phyloP scores from a whole-genome alignment of 2,329 filamentous ascomycete genomes.

The Pseudohalonectria lignicola region DNA sequence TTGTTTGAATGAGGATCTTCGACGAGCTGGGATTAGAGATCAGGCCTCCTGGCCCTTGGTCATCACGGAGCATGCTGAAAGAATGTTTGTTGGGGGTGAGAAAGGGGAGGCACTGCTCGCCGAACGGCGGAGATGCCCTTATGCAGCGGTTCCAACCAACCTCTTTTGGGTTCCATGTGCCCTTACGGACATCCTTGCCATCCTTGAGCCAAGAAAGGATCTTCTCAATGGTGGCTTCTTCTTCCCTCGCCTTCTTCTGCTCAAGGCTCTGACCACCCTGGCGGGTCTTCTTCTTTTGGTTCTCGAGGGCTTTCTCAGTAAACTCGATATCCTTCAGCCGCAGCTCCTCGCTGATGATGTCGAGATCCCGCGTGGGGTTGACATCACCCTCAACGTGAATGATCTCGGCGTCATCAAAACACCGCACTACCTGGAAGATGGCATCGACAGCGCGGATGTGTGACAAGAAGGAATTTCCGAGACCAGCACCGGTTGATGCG shows the following conservation, averaged over 20 bases:
- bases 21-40: slow-evolving; percentile 99
- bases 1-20: slow-evolving; percentile 71
- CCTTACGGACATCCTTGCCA: slow-evolving; percentile 90
- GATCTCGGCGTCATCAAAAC: slow-evolving; percentile 98
- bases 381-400: slow-evolving; percentile 99
- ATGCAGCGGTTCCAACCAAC: slow-evolving; percentile 21
- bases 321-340: slow-evolving; percentile 99
- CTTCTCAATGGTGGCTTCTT: slow-evolving; percentile 88
- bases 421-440: slow-evolving; percentile 94
- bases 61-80: slow-evolving; percentile 66
- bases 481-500: slow-evolving; percentile 91
- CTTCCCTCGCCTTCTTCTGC: slow-evolving; percentile 94
- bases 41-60: slow-evolving; percentile 93
- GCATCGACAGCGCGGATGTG: slow-evolving; percentile 97
- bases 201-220: slow-evolving; percentile 71
- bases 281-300: slow-evolving; percentile 85
- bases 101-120: too few species aligned
- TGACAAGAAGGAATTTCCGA: slow-evolving; percentile 95
- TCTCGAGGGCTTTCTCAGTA: slow-evolving; percentile 87
- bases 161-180: slow-evolving; percentile 86
- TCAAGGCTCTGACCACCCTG: slow-evolving; percentile 91
- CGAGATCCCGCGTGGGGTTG: slow-evolving; percentile 84
- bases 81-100: slow-evolving; percentile 26
- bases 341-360: slow-evolving; percentile 94
- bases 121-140: too few species aligned